Base-by-base conservation (phyloP, 2,329 filamentous ascomycete genomes). In the Aureobasidium lini region DNA sequence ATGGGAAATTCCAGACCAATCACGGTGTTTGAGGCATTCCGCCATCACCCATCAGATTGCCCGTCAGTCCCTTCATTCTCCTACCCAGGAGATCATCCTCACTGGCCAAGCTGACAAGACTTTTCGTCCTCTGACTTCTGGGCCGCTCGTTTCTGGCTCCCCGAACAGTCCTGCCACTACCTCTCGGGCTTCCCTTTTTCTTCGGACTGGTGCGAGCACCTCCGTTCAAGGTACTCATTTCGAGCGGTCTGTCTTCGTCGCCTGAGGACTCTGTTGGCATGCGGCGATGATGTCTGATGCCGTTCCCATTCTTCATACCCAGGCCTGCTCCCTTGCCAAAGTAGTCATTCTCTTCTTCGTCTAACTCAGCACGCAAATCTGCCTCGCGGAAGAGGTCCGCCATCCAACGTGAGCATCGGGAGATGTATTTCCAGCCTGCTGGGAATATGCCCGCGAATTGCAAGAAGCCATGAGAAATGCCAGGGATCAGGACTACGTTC, bases 391-490 rank as follows among this genome's bases (percentile, higher is more conserved):
- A 93, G 0, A 91, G 80, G 31, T 91, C 85, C 48, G 86, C 81
- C 65, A 96, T 91, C 93, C 93, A 97, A 15, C 79, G 76, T 0
- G 85, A 87, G 63, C 88, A 89, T 36, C 87, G 83, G 64, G 88
- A 84, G 66, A 97, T 89, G 69, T 95, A 87, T 67, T 87, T 88
- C 89, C 91, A 95, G 1, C 89, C 92, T 8, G 94, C 90, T 0
- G 91, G 91, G 66, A 95, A 99, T 3, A 96, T 79, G 1, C 84
- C 80, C 0, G 90, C 90, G 69, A 99, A 96, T 69, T 96, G 92
- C 66, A 96, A 75, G 72, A 99, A 99, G 1, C 94, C 94, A 68
- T 99, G 94, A 4, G 86, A 91, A 50, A 96, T 90, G 0, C 93
- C 92, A 0, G 92, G 91, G 4, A 99, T 86, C 28, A 97, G 78